These are phyloP conservation scores for Phytophthora pistaciae DNA, from an alignment of 352 stramenopile species.

Conservation along the genomic window DNA sequence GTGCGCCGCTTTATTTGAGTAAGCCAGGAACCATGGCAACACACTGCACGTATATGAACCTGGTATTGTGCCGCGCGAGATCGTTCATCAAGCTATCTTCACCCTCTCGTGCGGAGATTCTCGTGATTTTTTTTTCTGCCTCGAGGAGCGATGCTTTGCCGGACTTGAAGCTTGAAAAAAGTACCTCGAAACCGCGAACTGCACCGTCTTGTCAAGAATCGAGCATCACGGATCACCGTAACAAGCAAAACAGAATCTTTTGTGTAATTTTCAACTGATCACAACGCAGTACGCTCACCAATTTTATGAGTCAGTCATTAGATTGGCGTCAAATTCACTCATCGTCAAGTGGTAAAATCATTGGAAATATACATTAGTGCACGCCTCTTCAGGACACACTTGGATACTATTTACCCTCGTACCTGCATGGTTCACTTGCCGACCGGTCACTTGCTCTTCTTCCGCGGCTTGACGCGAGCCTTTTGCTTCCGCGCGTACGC, in stretches of 20 bases:
- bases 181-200: neutral
- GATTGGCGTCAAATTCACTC: neutral
- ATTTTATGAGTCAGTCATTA: neutral
- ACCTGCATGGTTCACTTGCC: conserved; percentile 35
- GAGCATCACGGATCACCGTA: neutral
- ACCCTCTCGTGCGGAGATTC: neutral
- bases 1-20: neutral
- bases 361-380: neutral
- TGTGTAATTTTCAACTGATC: neutral
- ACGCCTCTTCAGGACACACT: neutral
- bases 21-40: neutral
- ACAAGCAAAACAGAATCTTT: neutral
- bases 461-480: conserved; percentile 61
- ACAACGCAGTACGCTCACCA: neutral
- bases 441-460: conserved; percentile 67
- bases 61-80: neutral
- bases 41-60: no score
- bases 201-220: neutral
- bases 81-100: neutral
- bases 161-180: neutral
- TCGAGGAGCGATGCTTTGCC: neutral
- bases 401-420: neutral
- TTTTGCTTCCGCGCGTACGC: conserved; percentile 93
- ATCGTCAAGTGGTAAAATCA: conserved; percentile 2
- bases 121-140: neutral